These are phyloP conservation scores for Bipolaris sorokiniana DNA, from an alignment of 2,329 filamentous ascomycete species.

Conservation along the genomic window DNA sequence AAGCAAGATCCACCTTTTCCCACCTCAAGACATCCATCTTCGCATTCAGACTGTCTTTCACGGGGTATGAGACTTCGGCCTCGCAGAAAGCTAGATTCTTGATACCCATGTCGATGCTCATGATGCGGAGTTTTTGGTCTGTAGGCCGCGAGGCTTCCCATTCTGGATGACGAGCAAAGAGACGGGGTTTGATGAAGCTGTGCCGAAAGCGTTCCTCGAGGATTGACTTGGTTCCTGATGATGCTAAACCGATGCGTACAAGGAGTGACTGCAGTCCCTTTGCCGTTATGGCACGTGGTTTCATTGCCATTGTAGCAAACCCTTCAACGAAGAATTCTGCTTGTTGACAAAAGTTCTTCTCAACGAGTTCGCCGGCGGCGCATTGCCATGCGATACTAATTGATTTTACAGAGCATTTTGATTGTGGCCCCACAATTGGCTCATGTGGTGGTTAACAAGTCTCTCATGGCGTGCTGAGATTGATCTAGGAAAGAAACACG, in stretches of 20 bases:
- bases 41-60: constrained; percentile 11
- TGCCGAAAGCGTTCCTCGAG: constrained; percentile 60
- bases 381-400: background rate
- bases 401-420: background rate
- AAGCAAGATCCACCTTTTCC: constrained; percentile 40
- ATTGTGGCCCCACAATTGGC: background rate
- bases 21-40: constrained; percentile 39
- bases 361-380: background rate
- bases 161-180: constrained; percentile 5
- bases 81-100: constrained; percentile 79
- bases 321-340: background rate
- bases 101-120: constrained; percentile 87
- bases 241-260: constrained; percentile 64
- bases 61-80: constrained; percentile 49
- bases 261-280: constrained; percentile 65
- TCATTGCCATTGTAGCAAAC: constrained; percentile 21
- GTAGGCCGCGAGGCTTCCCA: constrained; percentile 1
- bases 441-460: background rate
- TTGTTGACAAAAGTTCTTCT: background rate
- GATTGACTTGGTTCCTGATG: constrained; percentile 64
- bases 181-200: constrained; percentile 34
- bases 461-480: background rate
- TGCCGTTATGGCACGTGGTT: constrained; percentile 49
- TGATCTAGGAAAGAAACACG: background rate
- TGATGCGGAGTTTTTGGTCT: constrained; percentile 53